These are phyloP conservation scores for Chaetoceros muelleri DNA, from an alignment of 108 stramenopile genomes.

Conservation along the genomic window DNA sequence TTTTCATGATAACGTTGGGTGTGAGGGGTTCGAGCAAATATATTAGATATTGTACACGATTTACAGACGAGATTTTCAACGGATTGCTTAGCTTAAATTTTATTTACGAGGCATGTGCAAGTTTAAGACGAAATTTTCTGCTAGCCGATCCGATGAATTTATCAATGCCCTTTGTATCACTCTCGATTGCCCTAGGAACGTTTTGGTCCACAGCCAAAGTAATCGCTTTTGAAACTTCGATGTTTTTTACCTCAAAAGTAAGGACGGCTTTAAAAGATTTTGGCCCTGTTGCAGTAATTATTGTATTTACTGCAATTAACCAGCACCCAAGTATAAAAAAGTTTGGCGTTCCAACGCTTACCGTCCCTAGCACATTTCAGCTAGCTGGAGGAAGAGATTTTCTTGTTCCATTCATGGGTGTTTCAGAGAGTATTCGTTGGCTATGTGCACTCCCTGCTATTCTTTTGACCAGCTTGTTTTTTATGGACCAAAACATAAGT, in stretches of 20 bases:
- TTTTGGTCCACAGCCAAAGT: conserved; percentile 59
- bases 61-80: conserved; percentile 97
- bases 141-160: conserved; percentile 75
- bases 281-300: conserved; percentile 82
- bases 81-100: conserved; percentile 89
- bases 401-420: conserved; percentile 48
- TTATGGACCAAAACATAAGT: conserved; percentile 95
- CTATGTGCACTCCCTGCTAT: conserved; percentile 80
- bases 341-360: conserved; percentile 69
- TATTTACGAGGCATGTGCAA: conserved; percentile 81
- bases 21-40: conserved; percentile 67
- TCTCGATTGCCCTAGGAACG: conserved; percentile 62
- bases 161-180: conserved; percentile 67
- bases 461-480: conserved; percentile 83
- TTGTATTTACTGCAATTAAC: conserved; percentile 68
- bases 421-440: conserved; percentile 50
- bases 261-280: conserved; percentile 85
- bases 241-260: conserved; percentile 57
- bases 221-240: conserved; percentile 50
- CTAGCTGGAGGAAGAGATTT: conserved; percentile 68
- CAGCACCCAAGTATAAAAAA: conserved; percentile 41
- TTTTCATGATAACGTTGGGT: conserved; percentile 74
- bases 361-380: conserved; percentile 65
- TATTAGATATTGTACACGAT: conserved; percentile 90
- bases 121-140: conserved; percentile 56